phyloP scores from a whole-genome alignment of 2,329 filamentous ascomycete species.

The Dothistroma septosporum region DNA sequence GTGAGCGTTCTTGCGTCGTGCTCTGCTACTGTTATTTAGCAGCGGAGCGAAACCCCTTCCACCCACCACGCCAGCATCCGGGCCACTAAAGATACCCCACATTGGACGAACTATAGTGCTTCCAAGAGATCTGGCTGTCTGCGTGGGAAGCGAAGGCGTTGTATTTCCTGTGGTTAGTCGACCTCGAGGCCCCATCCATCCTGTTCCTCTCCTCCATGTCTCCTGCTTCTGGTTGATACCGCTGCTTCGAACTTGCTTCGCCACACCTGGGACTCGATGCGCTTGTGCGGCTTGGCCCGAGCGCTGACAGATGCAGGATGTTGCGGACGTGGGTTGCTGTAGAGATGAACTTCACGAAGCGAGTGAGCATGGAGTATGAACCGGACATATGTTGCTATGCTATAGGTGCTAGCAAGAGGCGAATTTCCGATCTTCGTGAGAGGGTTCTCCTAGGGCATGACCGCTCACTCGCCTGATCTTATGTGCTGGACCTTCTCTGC shows the following conservation, averaged over 20 bases:
- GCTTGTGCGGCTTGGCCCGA: constrained; percentile 34
- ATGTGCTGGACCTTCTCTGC: constrained; percentile 26
- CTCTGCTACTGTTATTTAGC: constrained; percentile 30
- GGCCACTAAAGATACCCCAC: constrained; percentile 21
- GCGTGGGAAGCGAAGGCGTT: constrained; percentile 28
- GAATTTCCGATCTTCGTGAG: constrained; percentile 32
- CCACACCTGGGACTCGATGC: constrained; percentile 25
- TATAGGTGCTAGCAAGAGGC: constrained; percentile 31
- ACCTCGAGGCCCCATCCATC: constrained; percentile 39
- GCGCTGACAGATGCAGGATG: constrained; percentile 18
- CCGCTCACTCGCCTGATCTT: constrained; percentile 31
- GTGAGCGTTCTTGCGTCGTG: constrained; percentile 35
- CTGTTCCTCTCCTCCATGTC: constrained; percentile 41
- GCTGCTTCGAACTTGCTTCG: constrained; percentile 34
- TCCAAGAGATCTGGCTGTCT: constrained; percentile 20
- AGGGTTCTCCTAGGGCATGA: constrained; percentile 34
- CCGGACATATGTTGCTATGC: constrained; percentile 36
- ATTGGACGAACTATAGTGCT: constrained; percentile 22
- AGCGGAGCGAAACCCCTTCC: constrained; percentile 26
- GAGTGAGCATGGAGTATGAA: constrained; percentile 22
- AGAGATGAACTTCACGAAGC: constrained; percentile 24
- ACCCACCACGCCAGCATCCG: constrained; percentile 19
- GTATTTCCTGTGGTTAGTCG: constrained; percentile 31
- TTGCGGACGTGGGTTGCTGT: constrained; percentile 30
- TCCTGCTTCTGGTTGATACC: constrained; percentile 36